Percentiles rank a stretch among this genome's conserved stretches.
phyloP scores from a whole-genome alignment of 140 eudicot species.

The Oenanthe javanica region DNA sequence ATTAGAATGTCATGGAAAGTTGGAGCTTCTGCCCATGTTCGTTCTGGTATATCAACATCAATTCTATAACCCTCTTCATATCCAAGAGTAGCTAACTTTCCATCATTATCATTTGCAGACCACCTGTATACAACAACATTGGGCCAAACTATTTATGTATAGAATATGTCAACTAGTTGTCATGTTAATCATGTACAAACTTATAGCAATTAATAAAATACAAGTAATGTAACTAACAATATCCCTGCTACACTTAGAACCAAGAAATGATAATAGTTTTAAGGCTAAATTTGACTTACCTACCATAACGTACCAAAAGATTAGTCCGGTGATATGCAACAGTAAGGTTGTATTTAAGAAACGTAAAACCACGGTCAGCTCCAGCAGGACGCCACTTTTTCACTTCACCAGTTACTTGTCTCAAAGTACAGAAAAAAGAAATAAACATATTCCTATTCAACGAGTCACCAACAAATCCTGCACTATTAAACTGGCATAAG shows the following conservation, averaged over 20 bases:
- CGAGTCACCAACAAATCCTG: conserved; percentile 99
- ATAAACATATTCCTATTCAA: conserved; percentile 95
- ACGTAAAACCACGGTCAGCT: conserved; percentile 91
- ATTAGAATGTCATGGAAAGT: conserved; percentile 73
- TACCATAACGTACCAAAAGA: conserved; percentile 91
- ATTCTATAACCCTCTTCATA: conserved; percentile 87
- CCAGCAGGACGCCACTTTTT: conserved; percentile 98
- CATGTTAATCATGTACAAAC: neutral
- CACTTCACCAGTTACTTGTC: conserved; percentile 53
- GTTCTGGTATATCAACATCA: conserved; percentile 91
- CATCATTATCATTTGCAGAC: conserved; percentile 55
- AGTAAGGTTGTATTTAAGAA: conserved; percentile 79
- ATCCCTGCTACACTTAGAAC: neutral
- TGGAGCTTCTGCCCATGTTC: conserved; percentile 86
- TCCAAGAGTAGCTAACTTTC: conserved; percentile 81
- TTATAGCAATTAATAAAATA: neutral
- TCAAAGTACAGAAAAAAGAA: conserved; percentile 80
- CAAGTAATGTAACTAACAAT: neutral
- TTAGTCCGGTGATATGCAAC: conserved; percentile 95
- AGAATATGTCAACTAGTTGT: neutral
- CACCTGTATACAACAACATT: conserved; percentile 38
- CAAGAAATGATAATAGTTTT: neutral
- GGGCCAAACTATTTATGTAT: neutral
- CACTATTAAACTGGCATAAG: conserved; percentile 44
- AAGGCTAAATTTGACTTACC: conserved; percentile 56